A percentile compares a stretch with the other conserved stretches of the same genome.
These are phyloP conservation scores for Raffaelea arxii DNA, from an alignment of 2,329 filamentous ascomycete genomes.

Conservation along the genomic window DNA sequence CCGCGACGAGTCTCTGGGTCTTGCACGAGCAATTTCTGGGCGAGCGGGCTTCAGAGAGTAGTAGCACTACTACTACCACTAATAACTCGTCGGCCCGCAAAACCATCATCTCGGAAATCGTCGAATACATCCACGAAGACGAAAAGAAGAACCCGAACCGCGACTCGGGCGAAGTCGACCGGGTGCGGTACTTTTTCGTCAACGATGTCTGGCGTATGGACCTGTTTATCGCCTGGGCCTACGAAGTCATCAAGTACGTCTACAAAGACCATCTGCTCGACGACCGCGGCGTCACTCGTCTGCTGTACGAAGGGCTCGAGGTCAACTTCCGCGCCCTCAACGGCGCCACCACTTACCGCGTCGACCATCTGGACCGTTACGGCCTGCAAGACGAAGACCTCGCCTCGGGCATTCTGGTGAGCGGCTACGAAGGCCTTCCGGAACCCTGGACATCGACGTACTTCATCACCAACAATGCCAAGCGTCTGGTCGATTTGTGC, in stretches of 20 bases:
- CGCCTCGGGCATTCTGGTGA: constrained; percentile 51
- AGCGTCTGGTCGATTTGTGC: constrained; percentile 49
- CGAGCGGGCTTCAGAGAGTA: constrained; percentile 45
- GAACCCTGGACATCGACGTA: constrained; percentile 78
- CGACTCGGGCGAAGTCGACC: constrained; percentile 62
- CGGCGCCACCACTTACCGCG: constrained; percentile 60
- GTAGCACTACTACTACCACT: too few species aligned
- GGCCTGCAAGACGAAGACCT: constrained; percentile 61
- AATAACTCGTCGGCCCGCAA: too few species aligned
- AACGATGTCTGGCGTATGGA: constrained; percentile 64
- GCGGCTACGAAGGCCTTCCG: constrained; percentile 59
- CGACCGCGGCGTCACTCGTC: constrained; percentile 40
- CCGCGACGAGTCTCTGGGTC: constrained; percentile 71
- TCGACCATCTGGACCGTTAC: constrained; percentile 59
- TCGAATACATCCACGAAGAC: constrained; percentile 66
- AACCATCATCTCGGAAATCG: constrained; percentile 63
- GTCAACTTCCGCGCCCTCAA: constrained; percentile 61
- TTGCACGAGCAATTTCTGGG: constrained; percentile 62
- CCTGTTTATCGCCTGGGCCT: constrained; percentile 69
- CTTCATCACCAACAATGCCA: constrained; percentile 51
- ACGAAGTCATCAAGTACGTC: constrained; percentile 63
- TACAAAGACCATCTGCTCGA: constrained; percentile 53
- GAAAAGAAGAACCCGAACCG: constrained; percentile 60
- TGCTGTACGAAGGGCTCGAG: constrained; percentile 58
- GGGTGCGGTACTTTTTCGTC: constrained; percentile 79